phyloP scores from a whole-genome alignment of 441 rosid species.

The Gossypium schwendimanii region DNA sequence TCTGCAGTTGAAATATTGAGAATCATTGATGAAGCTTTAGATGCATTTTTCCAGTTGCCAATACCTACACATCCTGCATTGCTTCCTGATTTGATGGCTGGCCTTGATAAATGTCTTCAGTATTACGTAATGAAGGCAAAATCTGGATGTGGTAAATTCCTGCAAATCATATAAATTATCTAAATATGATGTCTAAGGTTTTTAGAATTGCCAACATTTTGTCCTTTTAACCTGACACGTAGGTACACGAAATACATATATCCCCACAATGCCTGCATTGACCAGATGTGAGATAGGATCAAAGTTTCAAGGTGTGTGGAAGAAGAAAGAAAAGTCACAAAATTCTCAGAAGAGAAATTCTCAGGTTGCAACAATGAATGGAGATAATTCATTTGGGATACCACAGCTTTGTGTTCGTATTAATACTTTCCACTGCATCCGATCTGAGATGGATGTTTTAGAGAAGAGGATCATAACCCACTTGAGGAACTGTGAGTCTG shows the following conservation, averaged over 20 bases:
- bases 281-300: conserved; percentile 70
- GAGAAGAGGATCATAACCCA: conserved; percentile 83
- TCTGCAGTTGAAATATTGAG: conserved; percentile 80
- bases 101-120: conserved; percentile 84
- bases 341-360: conserved; percentile 63
- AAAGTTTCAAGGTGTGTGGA: conserved; percentile 79
- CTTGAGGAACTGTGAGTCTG: conserved; percentile 88
- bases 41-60: conserved; percentile 89
- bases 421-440: conserved; percentile 68
- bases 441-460: conserved; percentile 60
- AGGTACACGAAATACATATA: conserved; percentile 68
- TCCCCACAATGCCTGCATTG: conserved; percentile 86
- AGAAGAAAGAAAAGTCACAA: conserved; percentile 79
- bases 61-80: conserved; percentile 90
- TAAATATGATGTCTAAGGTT: background rate
- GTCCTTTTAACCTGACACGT: conserved; percentile 25
- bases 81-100: conserved; percentile 77
- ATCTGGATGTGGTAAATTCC: conserved; percentile 80
- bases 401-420: conserved; percentile 74
- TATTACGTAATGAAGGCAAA: conserved; percentile 74
- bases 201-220: conserved; percentile 11
- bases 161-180: background rate
- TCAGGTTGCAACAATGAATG: conserved; percentile 59
- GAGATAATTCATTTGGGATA: conserved; percentile 56
- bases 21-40: conserved; percentile 78